phyloP scores from a whole-genome alignment of 306 rosid genomes.

The Vigna nakashimae region DNA sequence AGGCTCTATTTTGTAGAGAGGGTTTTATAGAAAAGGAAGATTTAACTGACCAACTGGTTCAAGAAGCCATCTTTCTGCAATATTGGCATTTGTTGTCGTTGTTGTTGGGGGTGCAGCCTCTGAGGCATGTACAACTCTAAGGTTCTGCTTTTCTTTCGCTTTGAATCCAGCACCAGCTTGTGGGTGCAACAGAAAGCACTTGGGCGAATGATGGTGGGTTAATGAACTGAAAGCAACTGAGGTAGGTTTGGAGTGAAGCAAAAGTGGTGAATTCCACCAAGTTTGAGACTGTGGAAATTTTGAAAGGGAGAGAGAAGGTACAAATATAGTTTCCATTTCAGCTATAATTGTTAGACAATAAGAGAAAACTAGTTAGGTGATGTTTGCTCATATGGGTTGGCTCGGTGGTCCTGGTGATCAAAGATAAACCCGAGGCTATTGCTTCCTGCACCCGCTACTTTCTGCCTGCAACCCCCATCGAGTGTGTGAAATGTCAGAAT shows the following conservation, averaged over 20 bases:
- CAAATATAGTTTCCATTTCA: slow-evolving; percentile 62
- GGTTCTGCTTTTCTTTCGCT: slow-evolving; percentile 38
- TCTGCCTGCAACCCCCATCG: too few relatives aligned
- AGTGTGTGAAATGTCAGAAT: too few relatives aligned
- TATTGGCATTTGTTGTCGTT: slow-evolving; percentile 10
- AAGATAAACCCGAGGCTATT: not conserved
- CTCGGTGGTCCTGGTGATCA: not conserved
- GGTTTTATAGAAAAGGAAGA: not conserved
- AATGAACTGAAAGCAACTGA: slow-evolving; percentile 47
- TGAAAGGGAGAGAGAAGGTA: slow-evolving; percentile 53
- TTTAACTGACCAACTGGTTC: slow-evolving; percentile 76
- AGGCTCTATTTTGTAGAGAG: not conserved
- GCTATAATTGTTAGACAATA: not conserved
- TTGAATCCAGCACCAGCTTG: slow-evolving; percentile 32
- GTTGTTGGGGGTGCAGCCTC: slow-evolving; percentile 46
- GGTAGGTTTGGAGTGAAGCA: slow-evolving; percentile 46
- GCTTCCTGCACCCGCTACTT: too few relatives aligned
- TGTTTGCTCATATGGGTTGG: slow-evolving; percentile 12
- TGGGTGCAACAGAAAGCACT: slow-evolving; percentile 48
- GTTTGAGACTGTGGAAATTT: slow-evolving; percentile 48
- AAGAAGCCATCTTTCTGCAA: slow-evolving; percentile 79
- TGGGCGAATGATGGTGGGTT: slow-evolving; percentile 42
- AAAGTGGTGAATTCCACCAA: slow-evolving; percentile 38
- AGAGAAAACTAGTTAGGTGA: not conserved
- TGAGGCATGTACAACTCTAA: slow-evolving; percentile 53